Conservation (phyloP, 2,329 filamentous ascomycete species). For the Parastagonospora nodorum region DNA sequence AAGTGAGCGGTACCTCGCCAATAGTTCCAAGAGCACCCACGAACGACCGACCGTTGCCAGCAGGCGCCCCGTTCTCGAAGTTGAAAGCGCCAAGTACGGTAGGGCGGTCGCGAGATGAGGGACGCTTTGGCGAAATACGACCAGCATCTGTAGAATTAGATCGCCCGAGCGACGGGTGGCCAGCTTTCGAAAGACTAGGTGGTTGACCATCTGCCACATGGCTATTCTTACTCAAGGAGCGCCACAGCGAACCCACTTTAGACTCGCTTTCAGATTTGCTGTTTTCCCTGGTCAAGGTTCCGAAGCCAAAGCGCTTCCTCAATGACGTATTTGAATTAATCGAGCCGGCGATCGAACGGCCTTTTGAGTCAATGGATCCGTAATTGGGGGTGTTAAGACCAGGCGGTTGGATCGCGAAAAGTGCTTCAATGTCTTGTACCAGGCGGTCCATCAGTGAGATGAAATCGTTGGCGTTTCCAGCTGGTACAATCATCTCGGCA, state of each 20-base stretch:
- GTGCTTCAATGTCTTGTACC: slow-evolving; percentile 84
- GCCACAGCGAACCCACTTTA: slow-evolving; percentile 77
- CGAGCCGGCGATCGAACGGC: slow-evolving; percentile 71
- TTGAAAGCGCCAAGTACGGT: slow-evolving; percentile 54
- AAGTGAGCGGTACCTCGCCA: slow-evolving; percentile 51
- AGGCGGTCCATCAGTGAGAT: slow-evolving; percentile 87
- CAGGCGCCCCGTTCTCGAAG: slow-evolving; percentile 51
- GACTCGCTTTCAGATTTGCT: slow-evolving; percentile 74
- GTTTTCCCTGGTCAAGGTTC: slow-evolving; percentile 75
- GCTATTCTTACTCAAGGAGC: slow-evolving; percentile 82
- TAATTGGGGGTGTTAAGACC: slow-evolving; percentile 54
- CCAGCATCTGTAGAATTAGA: slow-evolving; percentile 81
- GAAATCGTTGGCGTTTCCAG: slow-evolving; percentile 78
- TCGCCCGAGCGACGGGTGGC: slow-evolving; percentile 59
- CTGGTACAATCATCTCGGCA: slow-evolving; percentile 80
- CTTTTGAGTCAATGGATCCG: slow-evolving; percentile 63
- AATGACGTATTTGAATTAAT: slow-evolving; percentile 87
- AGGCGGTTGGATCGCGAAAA: slow-evolving; percentile 72
- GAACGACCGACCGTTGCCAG: slow-evolving; percentile 36
- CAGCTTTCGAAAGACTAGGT: slow-evolving; percentile 69
- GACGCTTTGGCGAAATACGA: slow-evolving; percentile 54
- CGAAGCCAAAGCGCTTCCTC: slow-evolving; percentile 80
- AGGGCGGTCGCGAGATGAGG: slow-evolving; percentile 61
- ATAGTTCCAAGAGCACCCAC: slow-evolving; percentile 54
- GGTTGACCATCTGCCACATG: slow-evolving; percentile 52